Percentiles rank a stretch among this genome's conserved stretches.
Evolutionary conservation across 257 asterid species (phyloP).

Genomic region (Agastache rugosa): DNA sequence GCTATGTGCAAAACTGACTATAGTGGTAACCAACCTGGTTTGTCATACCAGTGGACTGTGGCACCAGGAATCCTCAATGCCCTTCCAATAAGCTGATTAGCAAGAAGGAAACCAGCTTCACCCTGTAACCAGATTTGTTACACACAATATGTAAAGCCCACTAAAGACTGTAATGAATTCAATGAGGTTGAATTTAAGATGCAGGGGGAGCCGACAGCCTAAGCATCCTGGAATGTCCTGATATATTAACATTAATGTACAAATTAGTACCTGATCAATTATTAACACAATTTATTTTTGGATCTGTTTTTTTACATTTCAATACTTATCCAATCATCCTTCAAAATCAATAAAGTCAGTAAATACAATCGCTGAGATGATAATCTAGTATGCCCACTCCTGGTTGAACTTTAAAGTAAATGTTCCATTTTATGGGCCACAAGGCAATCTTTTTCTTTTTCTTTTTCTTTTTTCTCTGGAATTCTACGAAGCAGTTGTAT

Average conservation of each 20-base stretch:
- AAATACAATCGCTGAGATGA: neutral
- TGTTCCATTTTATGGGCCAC: neutral
- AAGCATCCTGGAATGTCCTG: neutral
- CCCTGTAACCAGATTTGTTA: slow-evolving; percentile 57
- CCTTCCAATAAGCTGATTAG: slow-evolving; percentile 73
- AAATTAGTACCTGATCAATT: neutral
- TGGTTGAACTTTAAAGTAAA: neutral
- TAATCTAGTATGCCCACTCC: neutral
- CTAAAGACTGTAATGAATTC: too few relatives aligned
- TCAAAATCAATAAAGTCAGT: neutral
- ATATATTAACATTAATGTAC: slow-evolving; percentile 25
- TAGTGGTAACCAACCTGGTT: slow-evolving; percentile 75
- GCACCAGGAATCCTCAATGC: slow-evolving; percentile 85
- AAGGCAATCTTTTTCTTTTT: neutral
- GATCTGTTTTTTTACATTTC: neutral
- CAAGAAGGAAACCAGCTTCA: slow-evolving; percentile 73
- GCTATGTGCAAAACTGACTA: slow-evolving; percentile 2
- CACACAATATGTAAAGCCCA: slow-evolving; percentile 25
- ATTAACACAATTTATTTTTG: neutral
- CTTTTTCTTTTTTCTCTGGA: neutral
- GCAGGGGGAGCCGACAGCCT: neutral
- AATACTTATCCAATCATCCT: neutral
- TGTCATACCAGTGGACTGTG: slow-evolving; percentile 96
- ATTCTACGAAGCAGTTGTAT: slow-evolving; percentile 9
- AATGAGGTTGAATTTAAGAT: neutral